Conservation (phyloP, 1,284 basidiomycete genomes). For the Trichosporon faecale region DNA sequence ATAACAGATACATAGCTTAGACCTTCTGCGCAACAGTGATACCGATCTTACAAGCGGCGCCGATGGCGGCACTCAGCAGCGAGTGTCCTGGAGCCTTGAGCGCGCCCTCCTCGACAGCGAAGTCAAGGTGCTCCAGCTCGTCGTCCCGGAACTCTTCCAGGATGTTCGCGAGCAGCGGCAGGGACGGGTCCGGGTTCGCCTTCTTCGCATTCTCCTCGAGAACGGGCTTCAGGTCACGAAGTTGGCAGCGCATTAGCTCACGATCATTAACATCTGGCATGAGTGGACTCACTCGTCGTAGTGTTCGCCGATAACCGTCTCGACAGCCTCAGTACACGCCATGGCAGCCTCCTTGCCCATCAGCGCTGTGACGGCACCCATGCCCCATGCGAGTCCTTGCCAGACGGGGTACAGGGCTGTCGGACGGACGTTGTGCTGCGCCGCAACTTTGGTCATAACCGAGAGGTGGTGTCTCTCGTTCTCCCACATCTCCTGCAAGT, state of each 20-base stretch:
- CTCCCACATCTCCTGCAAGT: constrained; percentile 83
- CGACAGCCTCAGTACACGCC: constrained; percentile 97
- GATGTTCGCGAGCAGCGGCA: constrained; percentile 70
- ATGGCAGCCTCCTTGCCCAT: constrained; percentile 92
- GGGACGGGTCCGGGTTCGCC: constrained; percentile 62
- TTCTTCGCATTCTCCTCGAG: constrained; percentile 42
- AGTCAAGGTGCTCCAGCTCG: constrained; percentile 89
- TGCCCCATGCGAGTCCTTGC: constrained; percentile 75
- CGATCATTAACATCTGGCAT: background rate
- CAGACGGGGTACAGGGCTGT: constrained; percentile 80
- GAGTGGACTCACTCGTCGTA: constrained; percentile 80
- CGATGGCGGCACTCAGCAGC: constrained; percentile 78
- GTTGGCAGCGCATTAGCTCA: constrained; percentile 34
- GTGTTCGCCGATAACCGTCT: constrained; percentile 96
- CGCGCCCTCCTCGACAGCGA: constrained; percentile 81
- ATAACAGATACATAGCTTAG: constrained; percentile 42
- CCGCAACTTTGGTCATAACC: constrained; percentile 77
- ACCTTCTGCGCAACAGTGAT: constrained; percentile 83
- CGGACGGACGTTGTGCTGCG: constrained; percentile 79
- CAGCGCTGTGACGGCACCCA: constrained; percentile 80
- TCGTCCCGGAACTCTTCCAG: constrained; percentile 89
- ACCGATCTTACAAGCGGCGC: constrained; percentile 80
- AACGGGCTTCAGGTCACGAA: constrained; percentile 38
- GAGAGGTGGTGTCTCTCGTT: constrained; percentile 88
- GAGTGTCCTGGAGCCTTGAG: constrained; percentile 92